A percentile compares a stretch with the other conserved stretches of the same genome.
phyloP scores from a whole-genome alignment of 805 yeast genomes.

The Candida maesae region DNA sequence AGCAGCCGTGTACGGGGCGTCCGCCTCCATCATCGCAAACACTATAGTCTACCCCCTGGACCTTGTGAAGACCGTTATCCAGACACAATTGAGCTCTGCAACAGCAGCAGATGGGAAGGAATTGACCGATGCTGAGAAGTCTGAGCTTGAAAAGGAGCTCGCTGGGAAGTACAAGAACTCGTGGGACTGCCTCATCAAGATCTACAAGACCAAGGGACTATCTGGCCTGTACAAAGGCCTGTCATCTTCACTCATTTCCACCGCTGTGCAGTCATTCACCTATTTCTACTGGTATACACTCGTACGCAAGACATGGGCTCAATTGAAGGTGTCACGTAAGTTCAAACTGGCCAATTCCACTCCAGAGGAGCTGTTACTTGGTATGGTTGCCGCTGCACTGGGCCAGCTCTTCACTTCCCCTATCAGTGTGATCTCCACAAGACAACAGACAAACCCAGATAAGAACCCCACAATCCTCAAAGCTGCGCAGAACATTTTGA shows the following conservation, averaged over 20 bases:
- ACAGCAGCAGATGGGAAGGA: neutral
- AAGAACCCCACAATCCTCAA: conserved; percentile 33
- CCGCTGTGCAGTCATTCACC: conserved; percentile 74
- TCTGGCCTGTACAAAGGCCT: conserved; percentile 72
- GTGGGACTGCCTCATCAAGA: conserved; percentile 56
- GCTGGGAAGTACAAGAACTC: conserved; percentile 46
- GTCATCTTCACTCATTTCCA: conserved; percentile 60
- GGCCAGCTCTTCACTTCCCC: conserved; percentile 81
- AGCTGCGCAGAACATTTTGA: conserved; percentile 47
- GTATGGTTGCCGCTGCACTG: conserved; percentile 78
- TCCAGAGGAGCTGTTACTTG: conserved; percentile 63
- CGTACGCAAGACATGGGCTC: conserved; percentile 51
- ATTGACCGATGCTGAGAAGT: conserved; percentile 7
- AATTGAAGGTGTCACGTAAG: conserved; percentile 26
- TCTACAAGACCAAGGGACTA: conserved; percentile 55
- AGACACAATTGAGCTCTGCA: conserved; percentile 48
- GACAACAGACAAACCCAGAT: conserved; percentile 51
- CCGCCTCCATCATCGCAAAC: conserved; percentile 79
- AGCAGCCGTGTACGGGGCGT: conserved; percentile 77
- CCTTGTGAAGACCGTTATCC: conserved; percentile 70
- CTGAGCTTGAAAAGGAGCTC: conserved; percentile 16
- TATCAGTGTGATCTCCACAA: conserved; percentile 67
- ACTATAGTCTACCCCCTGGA: conserved; percentile 78
- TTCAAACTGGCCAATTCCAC: conserved; percentile 40
- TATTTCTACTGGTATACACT: conserved; percentile 87